These are phyloP conservation scores for Beta macrorhiza DNA, from an alignment of 179 eudicot genomes.

Conservation along the genomic window DNA sequence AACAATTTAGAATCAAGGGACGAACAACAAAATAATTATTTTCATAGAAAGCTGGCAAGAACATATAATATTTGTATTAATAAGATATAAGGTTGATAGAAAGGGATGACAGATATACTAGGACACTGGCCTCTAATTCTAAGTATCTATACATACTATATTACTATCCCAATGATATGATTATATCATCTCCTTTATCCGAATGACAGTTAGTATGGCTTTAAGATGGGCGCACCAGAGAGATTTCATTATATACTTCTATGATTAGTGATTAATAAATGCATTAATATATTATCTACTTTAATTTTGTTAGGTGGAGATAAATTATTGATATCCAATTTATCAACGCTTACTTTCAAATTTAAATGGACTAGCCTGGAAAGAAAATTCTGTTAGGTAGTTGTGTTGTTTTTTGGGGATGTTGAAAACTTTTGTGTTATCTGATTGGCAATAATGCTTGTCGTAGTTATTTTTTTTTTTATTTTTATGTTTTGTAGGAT, in stretches of 20 bases:
- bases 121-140: neutral
- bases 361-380: neutral
- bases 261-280: neutral
- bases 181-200: constrained; percentile 1
- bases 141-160: neutral
- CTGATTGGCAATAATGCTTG: too few relatives aligned
- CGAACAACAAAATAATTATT: too few relatives aligned
- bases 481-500: too few relatives aligned
- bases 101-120: neutral
- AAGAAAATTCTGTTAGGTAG: too few relatives aligned
- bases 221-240: neutral
- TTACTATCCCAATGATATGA: constrained; percentile 6
- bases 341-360: neutral
- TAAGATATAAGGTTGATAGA: neutral
- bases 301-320: neutral
- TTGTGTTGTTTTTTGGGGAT: too few relatives aligned
- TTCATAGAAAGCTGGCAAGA: too few relatives aligned
- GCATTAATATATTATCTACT: neutral
- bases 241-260: neutral
- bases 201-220: constrained; percentile 16
- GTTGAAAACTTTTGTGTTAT: too few relatives aligned
- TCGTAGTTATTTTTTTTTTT: too few relatives aligned
- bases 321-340: neutral
- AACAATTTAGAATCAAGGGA: too few relatives aligned
- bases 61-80: too few relatives aligned